Evolutionary conservation across 345 rosid species (phyloP), one percentile per base, ranked within the genome.

Genomic region (Salix purpurea): DNA sequence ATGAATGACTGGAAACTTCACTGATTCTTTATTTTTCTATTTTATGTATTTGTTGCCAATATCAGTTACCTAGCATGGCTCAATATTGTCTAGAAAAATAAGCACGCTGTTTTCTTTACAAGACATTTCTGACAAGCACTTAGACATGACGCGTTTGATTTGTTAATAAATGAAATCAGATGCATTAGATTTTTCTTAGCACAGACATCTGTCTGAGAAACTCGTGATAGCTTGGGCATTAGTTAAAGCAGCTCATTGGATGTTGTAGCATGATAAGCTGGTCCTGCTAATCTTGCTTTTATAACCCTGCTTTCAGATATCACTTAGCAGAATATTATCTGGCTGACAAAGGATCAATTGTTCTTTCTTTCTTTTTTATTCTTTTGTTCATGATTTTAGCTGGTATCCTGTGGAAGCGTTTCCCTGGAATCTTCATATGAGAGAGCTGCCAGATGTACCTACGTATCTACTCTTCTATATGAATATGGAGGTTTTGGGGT

Each of bases 391-490:
- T 56, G 21, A 42, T 82, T 80, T 70, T 82, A 88, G 91, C 70
- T 71, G 9, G 88, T 84, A 42, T 89, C 86, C 24, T 87, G 91
- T 70, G 90, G 90, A 60, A 85, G 72, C 72, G 81, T 82, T 70
- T 79, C 85, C 32, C 71, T 89, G 71, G 88, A 84, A 76, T 87
- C 89, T 56, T 89, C 90, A 5, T 89, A 89, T 66, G 91, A 85
- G 74, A 89, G 81, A 83, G 88, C 84, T 65, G 52, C 83, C 24
- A 67, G 86, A 80, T 89, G 91, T 54, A 77, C 87, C 48, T 89
- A 85, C 71, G 66, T 85, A 39, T 89, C 90, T 28, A 87, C 90
- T 12, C 83, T 89, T 79, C 71, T 89, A 74, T 82, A 85, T 76
- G 90, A 89, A 72, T 79, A 83, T 56, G 79, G 81, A 54, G 83